A percentile compares a stretch with the other conserved stretches of the same genome.
phyloP scores from a whole-genome alignment of 2,329 filamentous ascomycete genomes.

The Fusarium tjaetaba region DNA sequence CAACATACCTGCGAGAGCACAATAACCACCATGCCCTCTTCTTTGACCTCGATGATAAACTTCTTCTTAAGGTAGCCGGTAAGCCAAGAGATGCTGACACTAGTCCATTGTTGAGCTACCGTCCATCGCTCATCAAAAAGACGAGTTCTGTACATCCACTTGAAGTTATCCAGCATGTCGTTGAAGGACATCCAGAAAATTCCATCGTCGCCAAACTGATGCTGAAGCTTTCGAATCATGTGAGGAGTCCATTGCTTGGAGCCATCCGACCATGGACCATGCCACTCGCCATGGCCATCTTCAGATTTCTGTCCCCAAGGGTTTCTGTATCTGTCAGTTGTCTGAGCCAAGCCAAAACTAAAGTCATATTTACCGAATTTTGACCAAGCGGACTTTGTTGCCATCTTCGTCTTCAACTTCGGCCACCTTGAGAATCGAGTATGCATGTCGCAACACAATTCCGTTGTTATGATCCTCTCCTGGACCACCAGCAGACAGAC shows the following conservation, averaged over 20 bases:
- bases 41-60: constrained; percentile 55
- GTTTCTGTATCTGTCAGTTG: constrained; percentile 57
- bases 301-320: constrained; percentile 71
- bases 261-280: constrained; percentile 77
- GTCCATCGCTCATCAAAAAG: constrained; percentile 59
- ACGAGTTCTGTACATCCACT: constrained; percentile 56
- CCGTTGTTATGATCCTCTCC: constrained; percentile 49
- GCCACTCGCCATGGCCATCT: constrained; percentile 68
- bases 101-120: constrained; percentile 57
- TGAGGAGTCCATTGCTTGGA: constrained; percentile 78
- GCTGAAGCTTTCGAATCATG: constrained; percentile 73
- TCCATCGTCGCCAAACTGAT: constrained; percentile 76
- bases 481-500: constrained; percentile 48
- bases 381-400: constrained; percentile 52
- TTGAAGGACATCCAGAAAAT: constrained; percentile 59
- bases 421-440: constrained; percentile 60
- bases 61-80: constrained; percentile 57
- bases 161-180: constrained; percentile 58
- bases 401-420: constrained; percentile 56
- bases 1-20: constrained; percentile 52
- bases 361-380: constrained; percentile 52
- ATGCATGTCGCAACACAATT: constrained; percentile 58
- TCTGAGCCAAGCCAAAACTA: background rate
- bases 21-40: constrained; percentile 54
- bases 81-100: constrained; percentile 55